phyloP scores from a whole-genome alignment of 306 rosid species.

The Trichosanthes cucumerina region DNA sequence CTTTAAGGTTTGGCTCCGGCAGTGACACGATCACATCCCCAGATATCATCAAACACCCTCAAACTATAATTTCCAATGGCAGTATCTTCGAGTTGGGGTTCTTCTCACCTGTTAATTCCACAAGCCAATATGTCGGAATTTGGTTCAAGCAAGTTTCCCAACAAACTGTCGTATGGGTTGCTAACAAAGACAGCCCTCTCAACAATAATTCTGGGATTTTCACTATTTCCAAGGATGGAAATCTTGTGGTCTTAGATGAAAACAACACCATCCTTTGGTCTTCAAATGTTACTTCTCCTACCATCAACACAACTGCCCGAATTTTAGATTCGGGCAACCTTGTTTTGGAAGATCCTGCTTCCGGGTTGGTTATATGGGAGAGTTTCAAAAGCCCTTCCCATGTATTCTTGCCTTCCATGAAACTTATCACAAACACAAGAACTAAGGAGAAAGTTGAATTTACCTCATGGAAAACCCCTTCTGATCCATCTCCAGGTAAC shows the following conservation, averaged over 20 bases:
- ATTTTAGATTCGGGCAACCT: slow-evolving; percentile 27
- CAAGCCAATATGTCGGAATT: slow-evolving; percentile 12
- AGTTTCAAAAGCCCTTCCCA: slow-evolving; percentile 27
- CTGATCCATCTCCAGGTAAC: slow-evolving; percentile 22
- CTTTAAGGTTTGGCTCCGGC: neutral
- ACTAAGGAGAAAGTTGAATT: neutral
- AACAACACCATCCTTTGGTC: slow-evolving; percentile 20
- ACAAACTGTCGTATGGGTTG: slow-evolving; percentile 9
- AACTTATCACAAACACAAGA: neutral
- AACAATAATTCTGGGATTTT: slow-evolving; percentile 13
- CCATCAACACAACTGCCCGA: slow-evolving; percentile 8
- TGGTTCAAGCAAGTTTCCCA: neutral
- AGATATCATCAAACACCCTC: neutral
- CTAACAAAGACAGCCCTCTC: slow-evolving; percentile 15
- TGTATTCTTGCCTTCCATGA: slow-evolving; percentile 8
- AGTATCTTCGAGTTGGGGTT: slow-evolving; percentile 14
- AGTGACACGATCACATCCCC: slow-evolving; percentile 6
- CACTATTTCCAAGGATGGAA: slow-evolving; percentile 4
- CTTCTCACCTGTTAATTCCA: slow-evolving; percentile 8
- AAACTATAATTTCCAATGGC: neutral
- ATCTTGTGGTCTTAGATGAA: slow-evolving; percentile 18
- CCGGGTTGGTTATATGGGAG: slow-evolving; percentile 21
- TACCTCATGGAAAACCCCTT: slow-evolving; percentile 22
- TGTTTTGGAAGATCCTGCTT: slow-evolving; percentile 14
- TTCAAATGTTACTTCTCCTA: slow-evolving; percentile 20